Evolutionary conservation across 2,329 filamentous ascomycete species (phyloP), one percentile per base, ranked within the genome.

Genomic region (Nannizziopsis barbatae): DNA sequence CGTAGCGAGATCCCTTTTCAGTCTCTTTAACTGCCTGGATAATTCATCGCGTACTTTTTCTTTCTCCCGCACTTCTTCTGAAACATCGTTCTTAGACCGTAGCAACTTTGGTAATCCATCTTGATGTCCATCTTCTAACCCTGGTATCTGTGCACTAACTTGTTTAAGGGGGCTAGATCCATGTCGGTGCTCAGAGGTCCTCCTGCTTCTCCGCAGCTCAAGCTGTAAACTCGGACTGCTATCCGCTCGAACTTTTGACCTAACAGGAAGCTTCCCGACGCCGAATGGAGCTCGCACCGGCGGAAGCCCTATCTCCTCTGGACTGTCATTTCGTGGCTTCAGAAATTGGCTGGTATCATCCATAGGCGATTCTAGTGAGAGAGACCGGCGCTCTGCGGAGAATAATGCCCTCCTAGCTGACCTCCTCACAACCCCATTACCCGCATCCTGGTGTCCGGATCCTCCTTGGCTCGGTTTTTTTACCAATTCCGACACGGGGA

Each of bases 221-320:
- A 57, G 54, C 42, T 59, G 62, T 27, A 56, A 52, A 49, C 58
- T 66, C 2, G 67, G 66, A 39, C 66, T 69, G 47, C 62, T 67
- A 45, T 65, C 67, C 17, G 64, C 31, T 9, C 62, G 49, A 8
- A 57, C 60, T 51, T 51, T 61, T 2, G 58, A 54, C 38, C 63
- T 61, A 49, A 60, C 60, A 0, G 60, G 61, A 4, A 61, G 60
- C 31, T 58, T 61, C 52, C 65, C 63, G 31, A 68, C 51, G 5
- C 65, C 65, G 18, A 69, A 49, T 50, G 69, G 62, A 12, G 66
- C 66, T 22, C 67, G 67, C 6, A 67, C 70, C n/a, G 67, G 66
- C 11, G 81, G 82, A 4, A 85, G 69, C 42, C 83, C 79, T 1
- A 80, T 80, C 56, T 84, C 79, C 12, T 71, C 71, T n/a, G 60